A percentile compares a stretch with the other conserved stretches of the same genome.
Conservation (phyloP, 2,329 filamentous ascomycete genomes). For the Elsinoe batatas region DNA sequence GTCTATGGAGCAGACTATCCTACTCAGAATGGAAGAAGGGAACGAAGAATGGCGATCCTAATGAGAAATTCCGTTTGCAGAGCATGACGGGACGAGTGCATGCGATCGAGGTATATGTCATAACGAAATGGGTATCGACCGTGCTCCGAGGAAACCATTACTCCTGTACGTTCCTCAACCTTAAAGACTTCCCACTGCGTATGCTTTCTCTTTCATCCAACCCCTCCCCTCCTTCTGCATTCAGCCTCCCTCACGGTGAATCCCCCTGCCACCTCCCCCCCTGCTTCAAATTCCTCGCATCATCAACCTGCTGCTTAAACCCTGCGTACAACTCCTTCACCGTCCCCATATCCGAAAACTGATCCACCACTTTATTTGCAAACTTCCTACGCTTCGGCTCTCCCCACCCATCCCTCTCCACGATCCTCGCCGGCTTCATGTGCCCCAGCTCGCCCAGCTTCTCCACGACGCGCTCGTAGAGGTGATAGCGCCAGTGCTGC, state of each 20-base stretch:
- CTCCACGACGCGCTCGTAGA: slow-evolving; percentile 61
- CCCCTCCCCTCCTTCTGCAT: background rate
- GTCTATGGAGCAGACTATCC: too few species aligned
- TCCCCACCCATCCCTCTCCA: slow-evolving; percentile 52
- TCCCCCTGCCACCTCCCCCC: slow-evolving; percentile 13
- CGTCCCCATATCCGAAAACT: slow-evolving; percentile 51
- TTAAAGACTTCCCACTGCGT: background rate
- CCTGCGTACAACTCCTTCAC: slow-evolving; percentile 53
- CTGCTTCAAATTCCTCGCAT: slow-evolving; percentile 43
- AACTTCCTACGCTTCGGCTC: slow-evolving; percentile 49
- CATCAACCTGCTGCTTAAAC: slow-evolving; percentile 54
- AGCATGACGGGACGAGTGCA: too few species aligned
- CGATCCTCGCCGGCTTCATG: slow-evolving; percentile 47
- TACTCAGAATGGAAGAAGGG: too few species aligned
- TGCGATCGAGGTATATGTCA: too few species aligned
- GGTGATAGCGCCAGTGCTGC: slow-evolving; percentile 64
- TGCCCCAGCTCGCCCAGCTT: slow-evolving; percentile 51
- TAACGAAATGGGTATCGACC: background rate
- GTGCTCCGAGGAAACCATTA: too few species aligned
- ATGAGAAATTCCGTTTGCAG: too few species aligned
- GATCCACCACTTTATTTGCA: slow-evolving; percentile 54
- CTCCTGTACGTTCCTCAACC: background rate
- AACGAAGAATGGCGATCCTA: too few species aligned
- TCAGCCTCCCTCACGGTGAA: background rate
- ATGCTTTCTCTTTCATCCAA: background rate